Evolutionary conservation across 129 eudicot genomes (phyloP), one percentile per base, ranked within the genome.

Genomic region (Chrysanthemum seticuspe): DNA sequence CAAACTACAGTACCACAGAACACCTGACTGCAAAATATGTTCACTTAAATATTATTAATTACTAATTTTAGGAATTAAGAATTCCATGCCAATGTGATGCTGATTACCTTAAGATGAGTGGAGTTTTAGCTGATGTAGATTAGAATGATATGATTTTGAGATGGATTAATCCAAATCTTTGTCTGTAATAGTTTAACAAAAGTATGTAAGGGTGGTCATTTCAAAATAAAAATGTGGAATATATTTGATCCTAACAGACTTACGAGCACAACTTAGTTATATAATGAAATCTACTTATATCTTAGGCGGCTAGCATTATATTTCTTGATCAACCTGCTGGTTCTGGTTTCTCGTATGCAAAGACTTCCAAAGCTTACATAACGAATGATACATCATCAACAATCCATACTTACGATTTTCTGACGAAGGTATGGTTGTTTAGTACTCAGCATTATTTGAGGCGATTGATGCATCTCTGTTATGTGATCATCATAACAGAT

Each of bases 271-370:
- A 34, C 40, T 5, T 34, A 34, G 4, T 34, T 34, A 4, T 34
- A 34, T 34, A 34, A 34, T 5, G 40, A 34, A 3, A 51, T 12
- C 5, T 0, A n/a, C 56, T 51, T 12, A 13, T n/a, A 51, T 51
- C 5, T 61, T 66, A 81, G 84, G 81, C 56, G 3, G 74, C 81
- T 27, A 81, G n/a, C 50, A 57, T 81, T 8, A 81, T 81, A 45
- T 81, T 70, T 57, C 12, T 81, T 55, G 84, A 81, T 81, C 73
- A 61, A 71, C 77, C 84, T 27, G 81, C 74, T 62, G 59, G 70
- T 2, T 1, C 77, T 48, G 84, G 84, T 31, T 81, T 70, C 60
- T 75, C 84, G 10, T 81, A 81, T 21, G 73, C 78, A 19, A 70
- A 57, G 56, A 63, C 67, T 57, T 44, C 36, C 1, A 47, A 71